Evolutionary conservation across 257 asterid species (phyloP).

Genomic region (Mitragyna speciosa): DNA sequence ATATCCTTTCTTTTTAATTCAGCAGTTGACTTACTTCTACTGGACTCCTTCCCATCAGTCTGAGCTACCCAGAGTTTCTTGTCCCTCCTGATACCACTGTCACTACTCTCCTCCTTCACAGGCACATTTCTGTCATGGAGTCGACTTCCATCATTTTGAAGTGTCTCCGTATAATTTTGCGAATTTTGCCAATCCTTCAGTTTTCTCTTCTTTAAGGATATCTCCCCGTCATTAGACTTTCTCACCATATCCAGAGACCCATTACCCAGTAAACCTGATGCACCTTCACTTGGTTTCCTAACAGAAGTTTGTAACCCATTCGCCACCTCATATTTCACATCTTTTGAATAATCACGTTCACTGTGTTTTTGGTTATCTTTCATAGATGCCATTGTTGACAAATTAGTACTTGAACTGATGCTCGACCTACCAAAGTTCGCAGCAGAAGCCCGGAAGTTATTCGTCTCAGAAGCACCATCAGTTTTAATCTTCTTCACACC

Average conservation of each 20-base stretch:
- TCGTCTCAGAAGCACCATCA: slow-evolving; percentile 29
- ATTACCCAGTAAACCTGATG: slow-evolving; percentile 39
- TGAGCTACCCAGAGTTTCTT: slow-evolving; percentile 51
- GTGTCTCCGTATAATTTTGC: slow-evolving; percentile 28
- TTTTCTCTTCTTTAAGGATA: slow-evolving; percentile 56
- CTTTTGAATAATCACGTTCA: slow-evolving; percentile 28
- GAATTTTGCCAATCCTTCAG: slow-evolving; percentile 45
- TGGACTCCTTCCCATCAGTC: slow-evolving; percentile 47
- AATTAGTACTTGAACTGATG: slow-evolving; percentile 26
- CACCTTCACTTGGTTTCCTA: slow-evolving; percentile 34
- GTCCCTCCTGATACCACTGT: slow-evolving; percentile 47
- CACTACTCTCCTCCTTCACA: slow-evolving; percentile 39
- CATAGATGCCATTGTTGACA: slow-evolving; percentile 34
- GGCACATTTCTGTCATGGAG: slow-evolving; percentile 34
- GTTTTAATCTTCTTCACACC: slow-evolving; percentile 42
- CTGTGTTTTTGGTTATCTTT: slow-evolving; percentile 41
- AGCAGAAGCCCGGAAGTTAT: slow-evolving; percentile 34
- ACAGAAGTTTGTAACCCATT: slow-evolving; percentile 36
- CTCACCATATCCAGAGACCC: slow-evolving; percentile 28
- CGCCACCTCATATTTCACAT: slow-evolving; percentile 32
- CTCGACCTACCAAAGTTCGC: slow-evolving; percentile 31
- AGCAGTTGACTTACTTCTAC: slow-evolving; percentile 30
- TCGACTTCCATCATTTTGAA: slow-evolving; percentile 32
- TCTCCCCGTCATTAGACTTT: slow-evolving; percentile 28
- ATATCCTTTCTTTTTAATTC: slow-evolving; percentile 32